These are phyloP conservation scores for Tylopilus orsonianus DNA, from an alignment of 1,284 basidiomycete genomes.

Conservation along the genomic window DNA sequence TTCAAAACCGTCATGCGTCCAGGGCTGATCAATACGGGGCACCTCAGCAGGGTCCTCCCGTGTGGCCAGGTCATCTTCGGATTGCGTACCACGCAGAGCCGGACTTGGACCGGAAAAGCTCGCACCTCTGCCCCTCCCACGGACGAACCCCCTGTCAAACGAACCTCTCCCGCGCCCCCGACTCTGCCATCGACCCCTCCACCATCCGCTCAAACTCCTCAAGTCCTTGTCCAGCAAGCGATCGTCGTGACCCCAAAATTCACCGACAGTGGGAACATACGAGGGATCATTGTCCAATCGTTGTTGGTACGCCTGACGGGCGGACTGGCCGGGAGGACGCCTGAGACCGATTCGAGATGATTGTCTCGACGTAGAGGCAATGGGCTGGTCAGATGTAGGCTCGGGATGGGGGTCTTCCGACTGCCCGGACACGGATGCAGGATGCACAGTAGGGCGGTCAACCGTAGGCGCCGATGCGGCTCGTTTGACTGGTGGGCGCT, in stretches of 20 bases:
- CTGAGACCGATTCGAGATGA: constrained; percentile 25
- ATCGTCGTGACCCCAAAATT: constrained; percentile 92
- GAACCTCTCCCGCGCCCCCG: constrained; percentile 60
- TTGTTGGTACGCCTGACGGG: constrained; percentile 75
- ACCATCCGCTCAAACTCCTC: constrained; percentile 76
- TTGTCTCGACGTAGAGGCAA: constrained; percentile 38
- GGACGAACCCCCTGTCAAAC: constrained; percentile 40
- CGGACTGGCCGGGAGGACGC: constrained; percentile 54
- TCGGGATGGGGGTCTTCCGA: constrained; percentile 24
- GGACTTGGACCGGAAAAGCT: constrained; percentile 29
- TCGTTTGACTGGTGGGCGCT: constrained; percentile 33
- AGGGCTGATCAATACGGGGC: constrained; percentile 63
- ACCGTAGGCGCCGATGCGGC: constrained; percentile 29
- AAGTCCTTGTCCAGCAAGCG: constrained; percentile 74
- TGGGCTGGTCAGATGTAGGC: constrained; percentile 30
- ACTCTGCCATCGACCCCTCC: constrained; percentile 75
- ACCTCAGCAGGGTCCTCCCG: constrained; percentile 35
- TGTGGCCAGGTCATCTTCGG: constrained; percentile 24
- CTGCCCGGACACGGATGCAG: constrained; percentile 28
- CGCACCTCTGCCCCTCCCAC: constrained; percentile 55
- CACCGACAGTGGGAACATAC: constrained; percentile 82
- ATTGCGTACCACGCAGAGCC: constrained; percentile 14
- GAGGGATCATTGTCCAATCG: constrained; percentile 79
- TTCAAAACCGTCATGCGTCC: constrained; percentile 83
- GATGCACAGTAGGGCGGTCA: constrained; percentile 26